Conservation (phyloP, 1,139 yeast species). For the Yamadazyma membranifaciens region DNA sequence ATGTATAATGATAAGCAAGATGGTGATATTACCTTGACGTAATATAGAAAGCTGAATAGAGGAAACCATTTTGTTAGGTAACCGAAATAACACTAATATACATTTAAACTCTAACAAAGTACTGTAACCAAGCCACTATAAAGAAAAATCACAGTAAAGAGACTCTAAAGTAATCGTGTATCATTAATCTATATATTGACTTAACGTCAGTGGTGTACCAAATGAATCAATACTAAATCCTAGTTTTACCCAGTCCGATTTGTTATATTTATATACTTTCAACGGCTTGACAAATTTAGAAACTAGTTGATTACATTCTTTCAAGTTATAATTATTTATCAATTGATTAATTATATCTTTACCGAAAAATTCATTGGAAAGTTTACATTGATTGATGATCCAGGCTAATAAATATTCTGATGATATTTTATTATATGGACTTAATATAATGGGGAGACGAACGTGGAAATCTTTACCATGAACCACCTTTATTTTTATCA, state of each 20-base stretch:
- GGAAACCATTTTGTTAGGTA: background rate
- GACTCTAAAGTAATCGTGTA: background rate
- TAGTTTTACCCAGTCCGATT: slow-evolving; percentile 36
- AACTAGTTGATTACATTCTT: slow-evolving; percentile 23
- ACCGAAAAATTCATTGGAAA: slow-evolving; percentile 39
- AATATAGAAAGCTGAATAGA: background rate
- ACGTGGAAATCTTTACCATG: slow-evolving; percentile 51
- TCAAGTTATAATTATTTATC: slow-evolving; percentile 21
- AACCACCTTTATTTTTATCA: slow-evolving; percentile 46
- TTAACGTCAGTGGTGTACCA: slow-evolving; percentile 24
- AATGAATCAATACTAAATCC: slow-evolving; percentile 36
- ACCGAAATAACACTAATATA: too few species aligned
- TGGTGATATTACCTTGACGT: too few species aligned
- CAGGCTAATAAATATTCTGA: slow-evolving; percentile 46
- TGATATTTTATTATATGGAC: slow-evolving; percentile 50
- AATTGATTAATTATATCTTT: slow-evolving; percentile 26
- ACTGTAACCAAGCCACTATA: too few species aligned
- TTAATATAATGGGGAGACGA: slow-evolving; percentile 50
- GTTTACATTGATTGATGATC: slow-evolving; percentile 54
- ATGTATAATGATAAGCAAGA: too few species aligned
- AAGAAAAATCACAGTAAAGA: too few species aligned
- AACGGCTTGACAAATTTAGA: slow-evolving; percentile 28
- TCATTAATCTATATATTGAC: slow-evolving; percentile 30
- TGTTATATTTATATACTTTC: slow-evolving; percentile 27
- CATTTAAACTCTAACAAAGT: too few species aligned